These are phyloP conservation scores for Coccomyxa subellipsoidea DNA, from an alignment of 163 green algal genomes.

Conservation along the genomic window DNA sequence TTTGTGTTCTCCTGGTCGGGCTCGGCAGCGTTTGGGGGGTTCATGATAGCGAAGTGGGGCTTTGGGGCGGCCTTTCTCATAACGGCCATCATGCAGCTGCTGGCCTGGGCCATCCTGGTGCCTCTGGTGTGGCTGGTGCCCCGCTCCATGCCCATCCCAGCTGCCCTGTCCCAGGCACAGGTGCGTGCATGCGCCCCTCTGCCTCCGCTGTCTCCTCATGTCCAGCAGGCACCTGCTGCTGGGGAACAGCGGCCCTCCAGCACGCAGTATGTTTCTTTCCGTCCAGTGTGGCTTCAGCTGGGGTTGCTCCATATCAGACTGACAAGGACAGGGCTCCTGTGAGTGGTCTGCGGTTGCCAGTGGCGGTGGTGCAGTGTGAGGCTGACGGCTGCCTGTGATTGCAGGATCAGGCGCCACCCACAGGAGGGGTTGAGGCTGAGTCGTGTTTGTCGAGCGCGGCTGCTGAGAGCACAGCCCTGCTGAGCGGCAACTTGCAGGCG, in stretches of 20 bases:
- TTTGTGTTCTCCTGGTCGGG: slow-evolving; percentile 47
- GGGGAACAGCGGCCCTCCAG: no score
- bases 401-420: not conserved
- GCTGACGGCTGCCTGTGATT: no score
- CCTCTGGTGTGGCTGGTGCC: not conserved
- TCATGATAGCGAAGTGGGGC: slow-evolving; percentile 39
- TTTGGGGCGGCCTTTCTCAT: slow-evolving; percentile 37
- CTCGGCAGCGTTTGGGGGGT: slow-evolving; percentile 43
- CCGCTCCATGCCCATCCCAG: not conserved
- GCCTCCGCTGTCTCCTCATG: no score
- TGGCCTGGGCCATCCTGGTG: not conserved
- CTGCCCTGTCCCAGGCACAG: not conserved
- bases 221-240: not conserved
- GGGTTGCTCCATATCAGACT: no score
- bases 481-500: not conserved
- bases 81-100: slow-evolving; percentile 20
- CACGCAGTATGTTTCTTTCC: no score
- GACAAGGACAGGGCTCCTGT: no score
- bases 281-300: no score
- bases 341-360: no score
- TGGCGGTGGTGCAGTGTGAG: no score
- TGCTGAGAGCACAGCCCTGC: not conserved
- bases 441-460: not conserved
- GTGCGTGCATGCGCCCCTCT: no score
- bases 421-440: not conserved